Evolutionary conservation across 2,329 filamentous ascomycete genomes (phyloP).

Genomic region (Akanthomyces uredinophilus): DNA sequence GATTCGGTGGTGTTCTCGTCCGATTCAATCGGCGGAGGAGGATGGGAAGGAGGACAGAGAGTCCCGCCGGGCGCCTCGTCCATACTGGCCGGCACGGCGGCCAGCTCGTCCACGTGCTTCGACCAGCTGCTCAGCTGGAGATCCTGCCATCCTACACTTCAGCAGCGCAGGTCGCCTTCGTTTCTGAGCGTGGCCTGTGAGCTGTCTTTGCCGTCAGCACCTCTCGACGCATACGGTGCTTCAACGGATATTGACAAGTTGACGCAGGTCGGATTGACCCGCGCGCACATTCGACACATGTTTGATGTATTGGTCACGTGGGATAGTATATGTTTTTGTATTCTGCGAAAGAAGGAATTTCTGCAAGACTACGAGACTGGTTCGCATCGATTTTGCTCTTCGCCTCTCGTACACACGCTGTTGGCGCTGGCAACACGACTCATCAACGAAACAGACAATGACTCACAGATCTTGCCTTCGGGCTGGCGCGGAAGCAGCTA

Average conservation of each 20-base stretch:
- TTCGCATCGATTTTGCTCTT: slow-evolving; percentile 13
- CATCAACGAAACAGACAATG: slow-evolving; percentile 1
- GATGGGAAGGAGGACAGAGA: not conserved
- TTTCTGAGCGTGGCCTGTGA: not conserved
- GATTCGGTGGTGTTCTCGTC: not conserved
- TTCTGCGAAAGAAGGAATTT: slow-evolving; percentile 24
- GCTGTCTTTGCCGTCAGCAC: not conserved
- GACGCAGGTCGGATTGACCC: slow-evolving; percentile 14
- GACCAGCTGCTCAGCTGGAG: slow-evolving; percentile 9
- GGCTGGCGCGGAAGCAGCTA: slow-evolving; percentile 10
- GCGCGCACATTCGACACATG: slow-evolving; percentile 9
- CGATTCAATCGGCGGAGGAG: not conserved
- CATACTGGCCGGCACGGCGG: not conserved
- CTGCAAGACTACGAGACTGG: slow-evolving; percentile 19
- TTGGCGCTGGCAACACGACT: slow-evolving; percentile 11
- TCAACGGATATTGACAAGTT: not conserved
- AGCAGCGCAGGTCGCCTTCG: not conserved
- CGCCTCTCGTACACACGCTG: slow-evolving; percentile 16
- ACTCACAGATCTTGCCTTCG: not conserved
- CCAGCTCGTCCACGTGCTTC: not conserved
- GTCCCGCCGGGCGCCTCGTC: not conserved
- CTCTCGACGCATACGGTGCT: not conserved
- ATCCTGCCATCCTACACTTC: slow-evolving; percentile 1
- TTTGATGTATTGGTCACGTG: slow-evolving; percentile 13
- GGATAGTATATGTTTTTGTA: slow-evolving; percentile 18